Base-by-base conservation (phyloP, 208 protist species). In the Lotmaria passim region DNA sequence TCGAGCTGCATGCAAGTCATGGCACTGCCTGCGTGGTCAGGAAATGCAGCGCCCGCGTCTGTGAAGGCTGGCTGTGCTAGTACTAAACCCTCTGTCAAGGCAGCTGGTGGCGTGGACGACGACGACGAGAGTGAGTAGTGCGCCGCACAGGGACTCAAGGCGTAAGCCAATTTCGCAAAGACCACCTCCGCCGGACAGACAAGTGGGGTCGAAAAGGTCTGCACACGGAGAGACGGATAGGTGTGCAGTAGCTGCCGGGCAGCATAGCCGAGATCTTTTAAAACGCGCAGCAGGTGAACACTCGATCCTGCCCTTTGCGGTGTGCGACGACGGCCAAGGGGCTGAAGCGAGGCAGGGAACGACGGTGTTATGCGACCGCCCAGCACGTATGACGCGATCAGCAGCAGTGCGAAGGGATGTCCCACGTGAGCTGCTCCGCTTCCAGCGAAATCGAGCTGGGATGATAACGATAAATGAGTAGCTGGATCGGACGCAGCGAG, bases 391-490 rank as follows among this genome's bases (percentile, higher is more conserved):
- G 51, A 24, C 0, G 33, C 38, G 15, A 76, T 60, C n/a, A 76
- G 43, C n/a, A 76, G 62, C 30, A 70, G 57, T 1, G 71, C 61
- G 30, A 76, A 76, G 15, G 62, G 71, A 21, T 76, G 60, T 11
- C 57, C 28, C 26, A 38, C 5, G 7, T n/a, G 57, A 38, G 14
- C 26, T 24, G 50, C 19, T 26, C 10, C 26, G 7, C 17, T 19
- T 6, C n/a, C 33, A 47, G 34, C 17, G 19, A 17, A 33, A 12
- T 14, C 28, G 28, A n/a, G n/a, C n/a, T 11, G 5, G 7, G 28
- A 10, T 33, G 28, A 26, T 1, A 31, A 39, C 8, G 31, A 26
- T 19, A 33, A 10, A 36, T 58, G 50, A 15, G 36, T 50, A 33
- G 36, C 28, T 19, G 53, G 44, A 24, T 52, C 38, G 7, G 55